Conservation (phyloP, 306 rosid genomes). For the Corylus americana region DNA sequence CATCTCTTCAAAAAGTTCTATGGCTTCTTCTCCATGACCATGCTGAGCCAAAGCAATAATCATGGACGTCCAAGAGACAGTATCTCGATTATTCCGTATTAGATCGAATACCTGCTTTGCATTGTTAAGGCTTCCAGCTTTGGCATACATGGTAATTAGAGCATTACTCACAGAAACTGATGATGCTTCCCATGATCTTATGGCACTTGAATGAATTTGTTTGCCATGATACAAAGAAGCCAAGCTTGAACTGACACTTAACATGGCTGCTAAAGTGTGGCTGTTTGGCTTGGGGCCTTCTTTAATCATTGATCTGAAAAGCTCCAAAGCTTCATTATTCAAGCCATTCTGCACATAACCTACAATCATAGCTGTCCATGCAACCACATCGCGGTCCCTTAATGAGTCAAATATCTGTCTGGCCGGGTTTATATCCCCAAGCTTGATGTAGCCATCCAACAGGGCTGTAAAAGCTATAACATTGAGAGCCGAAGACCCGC, state of each 20-base stretch:
- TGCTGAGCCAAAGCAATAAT: constrained; percentile 83
- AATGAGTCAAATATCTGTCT: constrained; percentile 77
- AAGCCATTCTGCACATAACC: constrained; percentile 78
- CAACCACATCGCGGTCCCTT: constrained; percentile 63
- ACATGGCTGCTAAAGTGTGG: constrained; percentile 70
- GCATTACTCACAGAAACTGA: constrained; percentile 82
- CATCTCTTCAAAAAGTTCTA: constrained; percentile 80
- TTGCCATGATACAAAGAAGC: constrained; percentile 78
- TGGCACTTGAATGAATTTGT: constrained; percentile 74
- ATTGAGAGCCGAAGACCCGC: constrained; percentile 51
- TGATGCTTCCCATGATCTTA: constrained; percentile 57
- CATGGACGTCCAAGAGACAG: constrained; percentile 86
- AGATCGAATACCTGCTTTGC: constrained; percentile 64
- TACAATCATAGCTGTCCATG: constrained; percentile 93
- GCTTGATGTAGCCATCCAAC: constrained; percentile 78
- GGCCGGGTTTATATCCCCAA: constrained; percentile 71
- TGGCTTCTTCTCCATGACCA: constrained; percentile 83
- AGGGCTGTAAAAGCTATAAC: constrained; percentile 78
- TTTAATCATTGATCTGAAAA: constrained; percentile 63
- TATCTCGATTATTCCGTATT: constrained; percentile 43
- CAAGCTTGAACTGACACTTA: constrained; percentile 69
- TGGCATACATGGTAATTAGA: constrained; percentile 79
- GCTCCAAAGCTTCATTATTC: constrained; percentile 57
- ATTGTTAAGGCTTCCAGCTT: constrained; percentile 70
- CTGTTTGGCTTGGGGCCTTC: constrained; percentile 79